These are phyloP conservation scores for Cryptococcus depauperatus DNA, from an alignment of 1,284 basidiomycete species.

Conservation along the genomic window DNA sequence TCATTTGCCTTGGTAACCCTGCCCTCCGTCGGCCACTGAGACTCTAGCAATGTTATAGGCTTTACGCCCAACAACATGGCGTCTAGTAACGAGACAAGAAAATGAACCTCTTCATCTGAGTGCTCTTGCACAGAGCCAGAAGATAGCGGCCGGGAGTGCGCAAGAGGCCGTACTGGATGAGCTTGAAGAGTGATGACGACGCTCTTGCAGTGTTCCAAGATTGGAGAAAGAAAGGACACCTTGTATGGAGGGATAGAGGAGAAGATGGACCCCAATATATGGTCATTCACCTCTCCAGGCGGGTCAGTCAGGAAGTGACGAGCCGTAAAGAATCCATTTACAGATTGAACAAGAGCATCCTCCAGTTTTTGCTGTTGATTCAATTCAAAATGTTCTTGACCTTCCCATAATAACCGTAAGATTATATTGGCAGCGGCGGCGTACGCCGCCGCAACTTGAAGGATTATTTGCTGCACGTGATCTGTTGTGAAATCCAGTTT, in stretches of 20 bases:
- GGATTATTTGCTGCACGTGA: neutral
- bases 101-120: neutral
- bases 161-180: conserved; percentile 9
- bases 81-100: conserved; percentile 2
- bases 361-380: neutral
- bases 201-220: conserved; percentile 10
- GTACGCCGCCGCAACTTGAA: conserved; percentile 4
- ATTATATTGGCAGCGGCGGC: conserved; percentile 5
- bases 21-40: neutral
- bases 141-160: conserved; percentile 1
- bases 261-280: conserved; percentile 18
- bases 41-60: neutral
- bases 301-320: neutral
- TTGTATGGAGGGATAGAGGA: conserved; percentile 1
- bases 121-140: neutral
- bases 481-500: neutral
- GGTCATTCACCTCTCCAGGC: conserved; percentile 3
- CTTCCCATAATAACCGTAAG: conserved; percentile 1
- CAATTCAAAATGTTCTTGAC: neutral
- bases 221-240: conserved; percentile 8
- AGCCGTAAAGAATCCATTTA: conserved; percentile 12
- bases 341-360: conserved; percentile 6
- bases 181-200: conserved; percentile 12
- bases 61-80: conserved; percentile 1
- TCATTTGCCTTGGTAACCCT: conserved; percentile 2